phyloP scores from a whole-genome alignment of 179 eudicot species.

The Spinacia oleracea region DNA sequence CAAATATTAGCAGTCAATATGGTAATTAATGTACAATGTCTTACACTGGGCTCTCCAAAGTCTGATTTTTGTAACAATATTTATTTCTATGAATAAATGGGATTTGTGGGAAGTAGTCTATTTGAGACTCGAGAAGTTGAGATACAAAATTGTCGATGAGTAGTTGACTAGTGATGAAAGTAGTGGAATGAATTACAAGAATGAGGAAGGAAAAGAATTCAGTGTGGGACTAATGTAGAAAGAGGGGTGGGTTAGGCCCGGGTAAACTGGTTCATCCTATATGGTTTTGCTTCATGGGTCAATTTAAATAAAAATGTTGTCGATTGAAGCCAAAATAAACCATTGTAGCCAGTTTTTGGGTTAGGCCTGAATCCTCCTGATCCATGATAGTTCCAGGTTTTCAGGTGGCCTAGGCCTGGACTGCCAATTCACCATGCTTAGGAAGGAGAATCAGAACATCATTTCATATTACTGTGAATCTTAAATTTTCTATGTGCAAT shows the following conservation, averaged over 20 bases:
- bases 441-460: background rate
- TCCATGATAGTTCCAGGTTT: background rate
- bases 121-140: too few species aligned
- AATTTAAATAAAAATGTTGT: background rate
- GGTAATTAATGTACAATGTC: too few species aligned
- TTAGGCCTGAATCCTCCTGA: background rate
- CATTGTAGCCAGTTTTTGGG: background rate
- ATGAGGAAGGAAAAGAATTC: too few species aligned
- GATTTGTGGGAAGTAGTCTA: background rate
- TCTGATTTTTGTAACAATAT: background rate
- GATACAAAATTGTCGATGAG: too few species aligned
- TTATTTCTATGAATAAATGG: background rate
- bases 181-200: background rate
- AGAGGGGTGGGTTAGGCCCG: too few species aligned
- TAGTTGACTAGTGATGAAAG: background rate
- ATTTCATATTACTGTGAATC: background rate
- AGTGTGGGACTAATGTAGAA: too few species aligned
- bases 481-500: background rate
- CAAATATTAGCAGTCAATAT: too few species aligned
- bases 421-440: background rate
- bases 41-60: background rate
- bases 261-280: background rate
- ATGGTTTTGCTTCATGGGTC: background rate
- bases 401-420: background rate
- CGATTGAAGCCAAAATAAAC: too few species aligned